Evolutionary conservation across 2,329 filamentous ascomycete genomes (phyloP).

Genomic region (Talaromyces funiculosus): DNA sequence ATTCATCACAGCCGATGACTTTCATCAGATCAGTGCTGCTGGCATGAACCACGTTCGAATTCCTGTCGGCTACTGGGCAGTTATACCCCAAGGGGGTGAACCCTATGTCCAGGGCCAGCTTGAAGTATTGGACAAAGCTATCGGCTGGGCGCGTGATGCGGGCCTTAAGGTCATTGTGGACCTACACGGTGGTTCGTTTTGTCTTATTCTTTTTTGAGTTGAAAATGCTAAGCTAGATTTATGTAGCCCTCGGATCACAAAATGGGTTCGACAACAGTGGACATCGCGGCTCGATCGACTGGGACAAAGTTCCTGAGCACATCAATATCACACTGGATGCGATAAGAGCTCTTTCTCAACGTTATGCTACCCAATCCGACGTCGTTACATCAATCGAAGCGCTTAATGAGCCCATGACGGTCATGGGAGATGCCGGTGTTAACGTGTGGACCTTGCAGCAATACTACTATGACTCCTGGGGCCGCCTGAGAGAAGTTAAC

Average conservation of each 20-base stretch:
- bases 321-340: constrained; percentile 44
- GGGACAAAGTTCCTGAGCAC: constrained; percentile 32
- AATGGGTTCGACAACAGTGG: constrained; percentile 66
- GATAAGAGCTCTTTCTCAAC: constrained; percentile 52
- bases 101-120: constrained; percentile 60
- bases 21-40: constrained; percentile 49
- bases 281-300: constrained; percentile 34
- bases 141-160: constrained; percentile 53
- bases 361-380: constrained; percentile 55
- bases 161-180: constrained; percentile 63
- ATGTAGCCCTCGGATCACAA: constrained; percentile 53
- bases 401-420: constrained; percentile 39
- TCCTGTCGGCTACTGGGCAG: constrained; percentile 62
- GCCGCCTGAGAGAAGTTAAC: constrained; percentile 41
- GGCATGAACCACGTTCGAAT: constrained; percentile 62
- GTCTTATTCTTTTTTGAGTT: not conserved
- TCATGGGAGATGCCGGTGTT: constrained; percentile 29
- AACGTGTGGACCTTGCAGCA: constrained; percentile 43
- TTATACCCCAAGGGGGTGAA: constrained; percentile 49
- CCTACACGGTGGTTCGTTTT: constrained; percentile 56
- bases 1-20: constrained; percentile 53
- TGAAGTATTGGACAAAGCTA: constrained; percentile 51
- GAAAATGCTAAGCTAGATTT: not conserved
- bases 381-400: constrained; percentile 50
- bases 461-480: constrained; percentile 53